phyloP scores from a whole-genome alignment of 176 grass and related monocot species.

The Hsuehochloa calcarea region DNA sequence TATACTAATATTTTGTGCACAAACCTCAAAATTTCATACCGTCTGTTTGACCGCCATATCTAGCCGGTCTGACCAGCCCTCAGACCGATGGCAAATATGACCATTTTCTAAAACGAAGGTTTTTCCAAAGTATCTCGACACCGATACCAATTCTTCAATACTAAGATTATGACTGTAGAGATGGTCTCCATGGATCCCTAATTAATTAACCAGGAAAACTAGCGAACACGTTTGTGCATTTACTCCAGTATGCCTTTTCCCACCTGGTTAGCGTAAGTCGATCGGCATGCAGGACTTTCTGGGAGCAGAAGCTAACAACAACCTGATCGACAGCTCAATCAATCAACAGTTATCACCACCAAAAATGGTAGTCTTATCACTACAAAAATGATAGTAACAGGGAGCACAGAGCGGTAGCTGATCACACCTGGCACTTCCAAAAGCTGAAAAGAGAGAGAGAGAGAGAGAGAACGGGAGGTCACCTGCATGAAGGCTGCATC shows the following conservation, averaged over 20 bases:
- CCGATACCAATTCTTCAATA: too few species aligned
- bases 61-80: too few species aligned
- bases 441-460: too few species aligned
- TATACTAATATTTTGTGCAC: too few species aligned
- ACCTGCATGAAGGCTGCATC: background rate
- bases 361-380: background rate
- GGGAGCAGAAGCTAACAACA: background rate
- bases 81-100: too few species aligned
- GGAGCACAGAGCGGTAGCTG: background rate
- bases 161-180: too few species aligned
- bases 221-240: background rate
- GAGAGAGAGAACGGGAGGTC: background rate
- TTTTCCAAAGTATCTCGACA: too few species aligned
- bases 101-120: too few species aligned
- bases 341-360: background rate
- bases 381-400: background rate
- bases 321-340: background rate
- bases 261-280: background rate
- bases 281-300: background rate
- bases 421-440: background rate
- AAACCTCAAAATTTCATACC: too few species aligned
- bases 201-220: background rate
- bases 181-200: background rate
- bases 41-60: too few species aligned
- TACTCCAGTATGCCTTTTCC: background rate